A percentile compares a stretch with the other conserved stretches of the same genome.
Conservation (phyloP, 2,329 filamentous ascomycete genomes). For the Talaromyces sp. region DNA sequence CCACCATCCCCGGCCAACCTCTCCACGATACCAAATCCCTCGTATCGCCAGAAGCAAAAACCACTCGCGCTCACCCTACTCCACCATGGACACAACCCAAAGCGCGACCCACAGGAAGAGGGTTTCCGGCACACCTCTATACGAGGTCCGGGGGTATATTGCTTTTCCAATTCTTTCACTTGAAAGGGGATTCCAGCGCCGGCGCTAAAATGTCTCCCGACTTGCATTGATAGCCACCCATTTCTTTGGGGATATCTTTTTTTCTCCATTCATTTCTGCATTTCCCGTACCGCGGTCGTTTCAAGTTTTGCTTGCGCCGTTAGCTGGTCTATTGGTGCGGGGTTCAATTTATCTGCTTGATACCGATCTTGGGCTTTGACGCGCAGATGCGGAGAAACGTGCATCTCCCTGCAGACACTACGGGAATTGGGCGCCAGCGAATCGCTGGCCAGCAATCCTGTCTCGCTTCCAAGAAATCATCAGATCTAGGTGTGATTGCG, state of each 20-base stretch:
- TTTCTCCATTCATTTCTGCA: conserved; percentile 5
- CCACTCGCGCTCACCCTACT: not conserved
- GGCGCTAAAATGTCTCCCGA: conserved; percentile 15
- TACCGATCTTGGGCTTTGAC: conserved; percentile 14
- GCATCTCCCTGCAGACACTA: conserved; percentile 1
- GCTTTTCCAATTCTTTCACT: not conserved
- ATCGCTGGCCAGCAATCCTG: not conserved
- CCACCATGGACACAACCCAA: not conserved
- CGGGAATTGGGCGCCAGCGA: not conserved
- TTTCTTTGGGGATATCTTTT: not conserved
- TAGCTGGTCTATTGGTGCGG: not conserved
- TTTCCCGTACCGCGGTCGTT: conserved; percentile 8
- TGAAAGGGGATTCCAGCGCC: conserved; percentile 14
- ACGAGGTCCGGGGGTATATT: conserved; percentile 2
- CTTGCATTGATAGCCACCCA: conserved; percentile 22
- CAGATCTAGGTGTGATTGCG: conserved; percentile 2
- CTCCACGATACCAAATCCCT: not conserved
- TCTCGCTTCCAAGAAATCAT: too few species aligned
- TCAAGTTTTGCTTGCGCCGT: not conserved
- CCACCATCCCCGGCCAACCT: conserved; percentile 2
- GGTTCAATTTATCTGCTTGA: conserved; percentile 4
- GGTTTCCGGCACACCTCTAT: not conserved
- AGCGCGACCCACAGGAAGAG: not conserved
- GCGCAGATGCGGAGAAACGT: conserved; percentile 23
- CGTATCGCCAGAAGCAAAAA: not conserved